phyloP scores from a whole-genome alignment of 129 eudicot genomes.

The Apium graveolens region DNA sequence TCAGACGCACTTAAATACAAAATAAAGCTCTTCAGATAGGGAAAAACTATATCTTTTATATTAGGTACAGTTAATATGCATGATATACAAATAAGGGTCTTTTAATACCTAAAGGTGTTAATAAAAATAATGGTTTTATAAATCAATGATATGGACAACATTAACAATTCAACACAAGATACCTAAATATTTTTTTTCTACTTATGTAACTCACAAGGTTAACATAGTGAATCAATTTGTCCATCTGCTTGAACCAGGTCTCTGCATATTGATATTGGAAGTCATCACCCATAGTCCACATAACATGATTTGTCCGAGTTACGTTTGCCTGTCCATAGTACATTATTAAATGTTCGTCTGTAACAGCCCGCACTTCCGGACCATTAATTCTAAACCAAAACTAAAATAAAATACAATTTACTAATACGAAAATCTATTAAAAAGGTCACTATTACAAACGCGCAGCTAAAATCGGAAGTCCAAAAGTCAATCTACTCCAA shows the following conservation, averaged over 20 bases:
- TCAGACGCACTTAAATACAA: not conserved
- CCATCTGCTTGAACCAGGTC: conserved; percentile 96
- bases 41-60: not conserved
- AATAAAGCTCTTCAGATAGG: not conserved
- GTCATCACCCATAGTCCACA: conserved; percentile 99
- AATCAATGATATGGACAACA: not conserved
- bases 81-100: not conserved
- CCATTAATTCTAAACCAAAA: too few relatives aligned
- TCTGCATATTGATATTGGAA: conserved; percentile 90
- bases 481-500: too few relatives aligned
- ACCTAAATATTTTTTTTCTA: not conserved
- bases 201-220: conserved; percentile 40
- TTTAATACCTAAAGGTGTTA: not conserved
- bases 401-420: too few relatives aligned
- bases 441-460: too few relatives aligned
- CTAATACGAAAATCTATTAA: too few relatives aligned
- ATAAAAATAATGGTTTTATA: not conserved
- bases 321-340: conserved; percentile 58
- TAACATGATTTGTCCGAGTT: conserved; percentile 75
- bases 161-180: not conserved
- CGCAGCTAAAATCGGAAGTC: too few relatives aligned
- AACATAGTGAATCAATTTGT: conserved; percentile 84
- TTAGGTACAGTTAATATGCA: not conserved
- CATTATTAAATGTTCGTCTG: not conserved
- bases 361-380: too few relatives aligned